Conservation (phyloP, 2,329 filamentous ascomycete genomes). For the Alternaria sp. region DNA sequence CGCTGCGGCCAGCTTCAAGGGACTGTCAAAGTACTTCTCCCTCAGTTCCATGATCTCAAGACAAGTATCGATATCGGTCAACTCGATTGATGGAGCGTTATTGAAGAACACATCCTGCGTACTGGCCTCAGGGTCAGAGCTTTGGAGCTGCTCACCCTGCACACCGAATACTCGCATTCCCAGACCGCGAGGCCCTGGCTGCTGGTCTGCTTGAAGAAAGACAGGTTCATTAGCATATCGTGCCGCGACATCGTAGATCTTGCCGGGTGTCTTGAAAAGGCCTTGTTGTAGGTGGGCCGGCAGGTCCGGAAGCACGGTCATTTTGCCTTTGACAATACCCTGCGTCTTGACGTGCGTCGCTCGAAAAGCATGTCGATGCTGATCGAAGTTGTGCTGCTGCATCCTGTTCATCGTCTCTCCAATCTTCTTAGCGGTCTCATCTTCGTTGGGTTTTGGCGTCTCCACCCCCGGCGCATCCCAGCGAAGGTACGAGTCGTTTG, state of each 20-base stretch:
- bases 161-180: slow-evolving; percentile 47
- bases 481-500: slow-evolving; percentile 28
- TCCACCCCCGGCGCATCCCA: slow-evolving; percentile 47
- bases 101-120: slow-evolving; percentile 44
- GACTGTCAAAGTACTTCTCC: slow-evolving; percentile 34
- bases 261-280: slow-evolving; percentile 43
- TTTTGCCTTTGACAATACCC: slow-evolving; percentile 31
- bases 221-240: slow-evolving; percentile 48
- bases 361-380: slow-evolving; percentile 47
- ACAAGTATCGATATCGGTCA: slow-evolving; percentile 40
- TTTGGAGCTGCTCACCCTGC: slow-evolving; percentile 33
- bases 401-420: slow-evolving; percentile 47
- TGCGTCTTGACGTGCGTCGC: slow-evolving; percentile 41
- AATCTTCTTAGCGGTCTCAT: slow-evolving; percentile 44
- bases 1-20: background rate
- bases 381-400: slow-evolving; percentile 51
- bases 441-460: slow-evolving; percentile 36
- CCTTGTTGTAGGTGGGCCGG: slow-evolving; percentile 45
- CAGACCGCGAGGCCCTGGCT: slow-evolving; percentile 18
- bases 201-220: slow-evolving; percentile 46
- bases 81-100: slow-evolving; percentile 40
- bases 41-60: slow-evolving; percentile 41
- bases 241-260: slow-evolving; percentile 43
- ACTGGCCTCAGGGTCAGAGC: slow-evolving; percentile 10
- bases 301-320: slow-evolving; percentile 20